Percentiles rank a stretch among this genome's conserved stretches.
These are phyloP conservation scores for Trichosporon coremiiforme DNA, from an alignment of 1,284 basidiomycete species.

Conservation along the genomic window DNA sequence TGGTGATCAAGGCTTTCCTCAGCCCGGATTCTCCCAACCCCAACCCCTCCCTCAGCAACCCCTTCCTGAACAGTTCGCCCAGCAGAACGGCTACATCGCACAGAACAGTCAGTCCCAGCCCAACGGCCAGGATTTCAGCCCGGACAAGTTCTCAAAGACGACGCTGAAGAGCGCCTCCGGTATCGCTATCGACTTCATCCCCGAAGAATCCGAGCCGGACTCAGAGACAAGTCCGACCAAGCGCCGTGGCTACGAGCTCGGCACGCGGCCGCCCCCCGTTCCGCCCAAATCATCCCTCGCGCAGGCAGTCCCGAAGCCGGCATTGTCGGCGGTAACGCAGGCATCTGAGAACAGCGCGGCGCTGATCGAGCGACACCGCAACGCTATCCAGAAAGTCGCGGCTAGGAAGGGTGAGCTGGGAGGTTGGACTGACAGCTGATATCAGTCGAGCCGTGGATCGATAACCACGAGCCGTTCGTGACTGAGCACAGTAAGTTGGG, in stretches of 20 bases:
- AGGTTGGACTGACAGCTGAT: not conserved
- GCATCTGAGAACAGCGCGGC: not conserved
- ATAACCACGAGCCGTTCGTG: not conserved
- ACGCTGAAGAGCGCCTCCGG: not conserved
- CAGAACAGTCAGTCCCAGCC: no score
- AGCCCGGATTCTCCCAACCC: no score
- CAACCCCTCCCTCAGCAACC: no score
- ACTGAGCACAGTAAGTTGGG: not conserved
- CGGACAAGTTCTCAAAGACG: not conserved
- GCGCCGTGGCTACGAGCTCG: not conserved
- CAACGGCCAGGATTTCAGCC: not conserved
- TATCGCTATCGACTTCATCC: not conserved
- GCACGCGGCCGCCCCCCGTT: not conserved
- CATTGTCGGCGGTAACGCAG: not conserved
- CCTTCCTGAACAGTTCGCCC: not conserved
- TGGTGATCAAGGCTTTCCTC: not conserved
- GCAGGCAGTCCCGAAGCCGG: not conserved
- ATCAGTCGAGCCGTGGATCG: slow-evolving; percentile 12
- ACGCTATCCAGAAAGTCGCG: not conserved
- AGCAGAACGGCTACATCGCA: not conserved
- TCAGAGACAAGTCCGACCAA: not conserved
- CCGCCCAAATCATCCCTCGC: not conserved
- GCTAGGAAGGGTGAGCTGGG: not conserved
- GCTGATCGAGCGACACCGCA: slow-evolving; percentile 6
- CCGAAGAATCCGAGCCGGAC: not conserved